A percentile compares a stretch with the other conserved stretches of the same genome.
These are phyloP conservation scores for Quercus phellos DNA, from an alignment of 331 rosid species.

Conservation along the genomic window DNA sequence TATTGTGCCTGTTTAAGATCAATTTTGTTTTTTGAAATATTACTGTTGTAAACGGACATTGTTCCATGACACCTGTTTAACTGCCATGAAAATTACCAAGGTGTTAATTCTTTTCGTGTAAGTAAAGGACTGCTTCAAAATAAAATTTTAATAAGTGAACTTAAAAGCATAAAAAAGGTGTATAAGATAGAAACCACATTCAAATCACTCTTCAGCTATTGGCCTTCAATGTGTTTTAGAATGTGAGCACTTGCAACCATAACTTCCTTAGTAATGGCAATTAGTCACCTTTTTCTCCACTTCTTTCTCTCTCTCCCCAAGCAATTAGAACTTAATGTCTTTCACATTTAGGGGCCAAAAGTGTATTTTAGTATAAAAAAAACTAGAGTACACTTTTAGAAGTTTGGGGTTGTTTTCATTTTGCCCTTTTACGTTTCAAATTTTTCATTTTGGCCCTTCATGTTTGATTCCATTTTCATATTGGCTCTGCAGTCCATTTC, in stretches of 20 bases:
- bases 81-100: constrained; percentile 36
- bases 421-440: too few relatives aligned
- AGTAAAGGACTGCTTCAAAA: constrained; percentile 7
- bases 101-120: constrained; percentile 10
- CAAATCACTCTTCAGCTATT: background rate
- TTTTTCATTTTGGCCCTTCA: too few relatives aligned
- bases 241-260: background rate
- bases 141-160: background rate
- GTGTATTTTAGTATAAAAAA: too few relatives aligned
- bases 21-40: constrained; percentile 67
- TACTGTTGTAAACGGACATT: constrained; percentile 63
- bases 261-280: background rate
- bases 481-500: too few relatives aligned
- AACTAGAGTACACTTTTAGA: too few relatives aligned
- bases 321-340: background rate
- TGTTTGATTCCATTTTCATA: too few relatives aligned
- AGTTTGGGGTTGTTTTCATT: too few relatives aligned
- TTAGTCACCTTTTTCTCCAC: background rate
- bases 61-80: constrained; percentile 75
- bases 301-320: background rate
- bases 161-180: background rate
- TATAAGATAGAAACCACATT: background rate
- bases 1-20: constrained; percentile 85
- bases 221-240: background rate
- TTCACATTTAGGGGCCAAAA: too few relatives aligned